Conservation (phyloP, 345 rosid genomes). For the Dimocarpus longan region DNA sequence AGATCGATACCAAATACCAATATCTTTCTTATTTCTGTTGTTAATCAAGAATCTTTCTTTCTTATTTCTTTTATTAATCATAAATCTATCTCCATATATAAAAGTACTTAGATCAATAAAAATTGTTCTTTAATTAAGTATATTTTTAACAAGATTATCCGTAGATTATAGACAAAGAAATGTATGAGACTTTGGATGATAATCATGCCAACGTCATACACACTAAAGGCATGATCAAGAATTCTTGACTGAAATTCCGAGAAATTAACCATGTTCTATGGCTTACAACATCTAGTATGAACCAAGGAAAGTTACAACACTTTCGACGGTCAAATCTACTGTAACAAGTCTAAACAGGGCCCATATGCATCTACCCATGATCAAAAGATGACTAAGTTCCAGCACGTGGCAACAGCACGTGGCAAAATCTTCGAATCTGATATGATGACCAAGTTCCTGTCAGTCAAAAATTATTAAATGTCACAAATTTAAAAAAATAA, state of each 20-base stretch:
- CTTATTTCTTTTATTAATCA: too few species aligned
- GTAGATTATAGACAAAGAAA: neutral
- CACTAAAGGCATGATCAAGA: neutral
- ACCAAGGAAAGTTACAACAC: slow-evolving; percentile 14
- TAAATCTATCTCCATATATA: too few species aligned
- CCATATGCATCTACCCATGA: neutral
- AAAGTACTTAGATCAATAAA: too few species aligned
- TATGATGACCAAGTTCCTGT: slow-evolving; percentile 36
- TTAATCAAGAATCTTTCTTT: too few species aligned
- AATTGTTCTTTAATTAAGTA: too few species aligned
- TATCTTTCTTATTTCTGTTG: neutral
- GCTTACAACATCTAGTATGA: slow-evolving; percentile 6
- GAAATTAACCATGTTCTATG: neutral
- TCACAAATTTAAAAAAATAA: neutral
- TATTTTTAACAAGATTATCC: too few species aligned
- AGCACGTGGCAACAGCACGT: slow-evolving; percentile 48
- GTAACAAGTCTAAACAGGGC: slow-evolving; percentile 31
- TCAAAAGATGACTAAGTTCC: slow-evolving; percentile 15
- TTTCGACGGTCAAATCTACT: slow-evolving; percentile 22
- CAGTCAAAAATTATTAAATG: slow-evolving; percentile 29
- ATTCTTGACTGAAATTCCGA: neutral
- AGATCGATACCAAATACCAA: neutral
- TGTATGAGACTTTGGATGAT: neutral
- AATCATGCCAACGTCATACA: neutral
- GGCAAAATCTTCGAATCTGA: slow-evolving; percentile 32